These are phyloP conservation scores for Scleromitrula shiraiana DNA, from an alignment of 2,329 filamentous ascomycete species.

Conservation along the genomic window DNA sequence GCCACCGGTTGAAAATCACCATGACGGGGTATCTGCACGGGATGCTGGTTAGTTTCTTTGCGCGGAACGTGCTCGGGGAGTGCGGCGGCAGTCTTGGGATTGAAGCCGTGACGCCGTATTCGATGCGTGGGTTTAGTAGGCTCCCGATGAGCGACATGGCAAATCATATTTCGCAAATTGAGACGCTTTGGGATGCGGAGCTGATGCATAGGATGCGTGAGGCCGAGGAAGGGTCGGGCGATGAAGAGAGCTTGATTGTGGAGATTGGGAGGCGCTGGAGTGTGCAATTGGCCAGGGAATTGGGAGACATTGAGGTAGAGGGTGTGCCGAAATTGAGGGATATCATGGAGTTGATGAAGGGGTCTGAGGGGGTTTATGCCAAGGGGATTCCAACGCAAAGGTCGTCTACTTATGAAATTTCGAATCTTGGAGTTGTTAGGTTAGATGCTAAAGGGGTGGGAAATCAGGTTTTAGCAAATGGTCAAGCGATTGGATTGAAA, in stretches of 20 bases:
- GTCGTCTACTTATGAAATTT: constrained; percentile 16
- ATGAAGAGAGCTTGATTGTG: constrained; percentile 9
- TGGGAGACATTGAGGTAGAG: background rate
- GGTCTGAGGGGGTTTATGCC: no score
- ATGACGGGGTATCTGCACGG: constrained; percentile 20
- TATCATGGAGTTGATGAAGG: no score
- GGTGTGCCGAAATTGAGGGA: background rate
- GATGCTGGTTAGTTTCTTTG: constrained; percentile 15
- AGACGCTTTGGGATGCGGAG: constrained; percentile 3
- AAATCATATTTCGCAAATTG: constrained; percentile 18
- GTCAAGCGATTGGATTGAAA: background rate
- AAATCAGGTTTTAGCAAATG: background rate
- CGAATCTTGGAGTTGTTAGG: constrained; percentile 19
- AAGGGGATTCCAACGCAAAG: background rate
- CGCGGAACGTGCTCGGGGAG: constrained; percentile 4
- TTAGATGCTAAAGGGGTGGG: no score
- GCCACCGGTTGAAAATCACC: constrained; percentile 12
- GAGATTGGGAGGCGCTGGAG: constrained; percentile 10
- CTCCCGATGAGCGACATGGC: constrained; percentile 14
- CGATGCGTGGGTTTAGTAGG: constrained; percentile 16
- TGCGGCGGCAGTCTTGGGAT: constrained; percentile 3
- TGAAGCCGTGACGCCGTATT: constrained; percentile 14
- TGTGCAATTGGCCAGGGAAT: constrained; percentile 11
- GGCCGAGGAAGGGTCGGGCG: background rate
- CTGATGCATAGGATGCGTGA: constrained; percentile 5